Evolutionary conservation across 1,139 yeast species (phyloP).

Genomic region (Kluyveromyces sp.): DNA sequence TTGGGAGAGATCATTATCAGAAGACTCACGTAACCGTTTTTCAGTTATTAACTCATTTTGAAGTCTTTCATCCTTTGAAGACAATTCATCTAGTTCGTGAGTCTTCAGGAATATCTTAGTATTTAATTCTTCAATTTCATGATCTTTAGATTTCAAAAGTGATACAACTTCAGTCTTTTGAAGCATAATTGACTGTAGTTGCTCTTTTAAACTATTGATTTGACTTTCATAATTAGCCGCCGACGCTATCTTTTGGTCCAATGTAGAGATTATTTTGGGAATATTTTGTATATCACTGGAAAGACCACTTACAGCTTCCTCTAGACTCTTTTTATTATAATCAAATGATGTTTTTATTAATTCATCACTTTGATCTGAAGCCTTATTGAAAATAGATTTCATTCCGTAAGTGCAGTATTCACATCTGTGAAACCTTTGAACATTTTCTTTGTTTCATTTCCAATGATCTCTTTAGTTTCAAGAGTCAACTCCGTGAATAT

Average conservation of each 20-base stretch:
- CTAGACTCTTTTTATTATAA: background rate
- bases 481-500: too few species aligned
- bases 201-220: conserved; percentile 4
- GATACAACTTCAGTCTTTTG: conserved; percentile 24
- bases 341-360: background rate
- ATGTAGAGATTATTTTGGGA: background rate
- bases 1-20: background rate
- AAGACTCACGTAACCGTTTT: conserved; percentile 7
- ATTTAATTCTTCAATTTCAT: conserved; percentile 22
- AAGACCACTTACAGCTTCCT: background rate
- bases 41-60: conserved; percentile 7
- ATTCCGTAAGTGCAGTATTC: too few species aligned
- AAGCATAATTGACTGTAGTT: conserved; percentile 11
- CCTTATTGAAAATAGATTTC: background rate
- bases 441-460: too few species aligned
- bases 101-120: conserved; percentile 11
- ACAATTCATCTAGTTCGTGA: conserved; percentile 7
- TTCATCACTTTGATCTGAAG: background rate
- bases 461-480: too few species aligned
- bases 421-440: too few species aligned
- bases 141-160: conserved; percentile 25
- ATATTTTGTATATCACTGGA: background rate
- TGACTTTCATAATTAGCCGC: conserved; percentile 2
- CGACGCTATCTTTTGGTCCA: background rate
- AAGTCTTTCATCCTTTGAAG: background rate